Conservation (phyloP, 140 eudicot species). For the Bidens hawaiensis region DNA sequence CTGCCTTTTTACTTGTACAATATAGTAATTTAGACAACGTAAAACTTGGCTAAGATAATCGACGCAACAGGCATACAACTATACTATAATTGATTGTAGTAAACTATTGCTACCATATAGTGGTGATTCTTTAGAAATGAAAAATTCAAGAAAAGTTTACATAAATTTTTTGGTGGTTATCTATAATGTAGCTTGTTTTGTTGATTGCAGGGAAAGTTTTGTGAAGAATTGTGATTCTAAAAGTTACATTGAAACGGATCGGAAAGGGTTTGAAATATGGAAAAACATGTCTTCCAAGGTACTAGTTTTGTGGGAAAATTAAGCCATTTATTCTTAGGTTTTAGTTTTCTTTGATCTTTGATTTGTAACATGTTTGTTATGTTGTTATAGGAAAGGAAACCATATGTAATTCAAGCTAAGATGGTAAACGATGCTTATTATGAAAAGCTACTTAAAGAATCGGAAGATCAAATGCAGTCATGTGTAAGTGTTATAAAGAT, state of each 20-base stretch:
- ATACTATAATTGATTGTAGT: too few species aligned
- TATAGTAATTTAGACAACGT: too few species aligned
- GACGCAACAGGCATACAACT: too few species aligned
- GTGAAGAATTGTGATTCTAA: slow-evolving; percentile 29
- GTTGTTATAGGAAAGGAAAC: slow-evolving; percentile 45
- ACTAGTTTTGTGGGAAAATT: background rate
- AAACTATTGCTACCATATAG: too few species aligned
- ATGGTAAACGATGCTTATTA: slow-evolving; percentile 38
- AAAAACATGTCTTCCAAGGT: slow-evolving; percentile 51
- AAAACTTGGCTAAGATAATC: too few species aligned
- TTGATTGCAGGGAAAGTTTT: slow-evolving; percentile 59
- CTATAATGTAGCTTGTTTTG: background rate
- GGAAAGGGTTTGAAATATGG: slow-evolving; percentile 53
- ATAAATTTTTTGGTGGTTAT: background rate
- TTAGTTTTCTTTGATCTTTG: background rate
- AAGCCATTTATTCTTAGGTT: background rate
- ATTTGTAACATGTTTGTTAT: background rate
- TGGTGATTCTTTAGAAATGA: too few species aligned
- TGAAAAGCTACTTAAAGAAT: slow-evolving; percentile 42
- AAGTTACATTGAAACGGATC: slow-evolving; percentile 36
- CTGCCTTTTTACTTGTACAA: too few species aligned
- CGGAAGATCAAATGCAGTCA: slow-evolving; percentile 23
- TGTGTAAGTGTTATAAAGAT: slow-evolving; percentile 24
- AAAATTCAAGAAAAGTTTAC: background rate
- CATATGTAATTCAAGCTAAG: slow-evolving; percentile 37